Evolutionary conservation across 2,329 filamentous ascomycete genomes (phyloP), one percentile per base, ranked within the genome.

Genomic region (Alternaria gansuensis): DNA sequence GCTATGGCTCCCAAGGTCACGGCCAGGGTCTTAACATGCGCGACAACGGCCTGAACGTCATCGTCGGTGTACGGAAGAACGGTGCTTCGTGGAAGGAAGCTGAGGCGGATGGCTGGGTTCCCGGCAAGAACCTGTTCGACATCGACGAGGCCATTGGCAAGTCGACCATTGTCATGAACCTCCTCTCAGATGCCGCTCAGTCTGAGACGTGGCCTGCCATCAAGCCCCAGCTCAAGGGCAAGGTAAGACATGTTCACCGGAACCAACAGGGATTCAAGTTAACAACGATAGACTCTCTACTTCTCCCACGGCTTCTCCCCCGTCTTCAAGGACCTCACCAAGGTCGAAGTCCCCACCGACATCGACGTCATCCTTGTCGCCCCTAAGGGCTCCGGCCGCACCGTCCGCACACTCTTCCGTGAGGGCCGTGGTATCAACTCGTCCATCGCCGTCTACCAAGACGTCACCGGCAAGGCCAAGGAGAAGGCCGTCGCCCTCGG

Each of bases 241-340:
- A 99, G 91, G 92, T 93, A 82, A 57, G 64, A 44, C 63, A 44
- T 13, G 37, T 58, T 62, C 33, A 37, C 39, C 50, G 26, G 49
- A 70, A 77, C 8, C 63, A 77, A 64, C 51, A 24, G 44, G 41
- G 28, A 36, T 44, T 13, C 24, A 36, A 8, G 17, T 64, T 72
- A 52, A 73, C 46, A 5, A 1, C 3, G 13, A 5, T 67, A 95
- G 94, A 99, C 95, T 63, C 92, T 99, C 74, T 99, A 99, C 90
- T 99, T 99, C 88, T 98, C 95, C 73, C 95, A 99, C 88, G 95
- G 95, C 78, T 99, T 99, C 91, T 98, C 95, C 66, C 95, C 95
- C 79, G 93, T 99, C 83, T 99, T 99, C 92, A 97, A 97, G 87
- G 90, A 97, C 81, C 89, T 95, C 79, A 99, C 95, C 87, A 96